A percentile compares a stretch with the other conserved stretches of the same genome.
Evolutionary conservation across 176 grass and related monocot genomes (phyloP).

Genomic region (Avena atlantica): DNA sequence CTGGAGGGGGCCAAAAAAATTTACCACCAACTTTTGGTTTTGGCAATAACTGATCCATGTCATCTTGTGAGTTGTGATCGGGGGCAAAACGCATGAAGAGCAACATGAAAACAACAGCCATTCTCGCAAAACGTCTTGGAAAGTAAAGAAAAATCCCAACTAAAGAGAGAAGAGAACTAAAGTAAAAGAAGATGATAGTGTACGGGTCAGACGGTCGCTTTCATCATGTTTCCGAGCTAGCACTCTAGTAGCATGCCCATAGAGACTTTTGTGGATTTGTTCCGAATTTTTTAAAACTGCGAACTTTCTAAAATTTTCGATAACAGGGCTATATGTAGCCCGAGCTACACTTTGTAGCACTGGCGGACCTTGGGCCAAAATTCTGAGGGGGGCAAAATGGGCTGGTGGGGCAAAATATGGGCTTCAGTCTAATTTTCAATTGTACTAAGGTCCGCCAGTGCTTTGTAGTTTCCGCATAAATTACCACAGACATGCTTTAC

Average conservation of each 20-base stretch:
- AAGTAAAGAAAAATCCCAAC: neutral
- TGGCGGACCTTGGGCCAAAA: too few relatives aligned
- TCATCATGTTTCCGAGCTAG: conserved; percentile 13
- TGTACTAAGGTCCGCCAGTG: too few relatives aligned
- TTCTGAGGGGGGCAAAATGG: too few relatives aligned
- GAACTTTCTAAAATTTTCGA: too few relatives aligned
- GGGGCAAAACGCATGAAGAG: conserved; percentile 25
- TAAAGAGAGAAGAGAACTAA: neutral
- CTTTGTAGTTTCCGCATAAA: too few relatives aligned
- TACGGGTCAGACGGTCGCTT: neutral
- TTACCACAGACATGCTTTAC: too few relatives aligned
- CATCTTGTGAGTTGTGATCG: conserved; percentile 10
- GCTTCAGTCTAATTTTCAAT: too few relatives aligned
- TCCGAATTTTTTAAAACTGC: too few relatives aligned
- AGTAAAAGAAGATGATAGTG: neutral
- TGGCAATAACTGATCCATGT: conserved; percentile 13
- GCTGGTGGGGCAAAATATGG: too few relatives aligned
- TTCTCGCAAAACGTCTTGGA: neutral
- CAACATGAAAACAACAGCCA: neutral
- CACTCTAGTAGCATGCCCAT: neutral
- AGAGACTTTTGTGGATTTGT: too few relatives aligned
- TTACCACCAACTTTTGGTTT: conserved; percentile 19
- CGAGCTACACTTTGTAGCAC: too few relatives aligned
- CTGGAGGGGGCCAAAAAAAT: conserved; percentile 28
- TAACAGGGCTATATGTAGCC: too few relatives aligned